Evolutionary conservation across 257 asterid genomes (phyloP).

Genomic region (Galeopsis tetrahit): DNA sequence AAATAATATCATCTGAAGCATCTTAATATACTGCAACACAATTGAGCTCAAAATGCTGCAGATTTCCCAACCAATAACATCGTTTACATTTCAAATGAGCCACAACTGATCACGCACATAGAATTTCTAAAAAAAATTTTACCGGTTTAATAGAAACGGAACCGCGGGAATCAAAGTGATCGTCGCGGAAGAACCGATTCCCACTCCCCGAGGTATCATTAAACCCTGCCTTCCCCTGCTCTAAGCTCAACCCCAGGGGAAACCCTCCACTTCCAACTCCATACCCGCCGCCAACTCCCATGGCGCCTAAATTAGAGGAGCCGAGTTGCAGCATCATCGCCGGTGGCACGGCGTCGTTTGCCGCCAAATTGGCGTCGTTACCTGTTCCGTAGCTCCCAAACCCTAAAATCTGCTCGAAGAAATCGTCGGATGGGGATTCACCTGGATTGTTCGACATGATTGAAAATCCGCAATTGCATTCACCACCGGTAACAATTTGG

Average conservation of each 20-base stretch:
- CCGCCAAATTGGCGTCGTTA: conserved; percentile 58
- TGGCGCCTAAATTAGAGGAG: conserved; percentile 61
- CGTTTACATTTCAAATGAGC: conserved; percentile 19
- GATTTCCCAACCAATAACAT: conserved; percentile 1
- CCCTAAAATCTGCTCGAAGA: conserved; percentile 84
- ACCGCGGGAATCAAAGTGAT: conserved; percentile 61
- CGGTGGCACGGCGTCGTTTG: conserved; percentile 46
- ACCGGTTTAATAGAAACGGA: conserved; percentile 68
- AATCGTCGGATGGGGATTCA: conserved; percentile 84
- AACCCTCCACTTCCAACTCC: conserved; percentile 59
- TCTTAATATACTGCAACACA: background rate
- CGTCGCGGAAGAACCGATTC: conserved; percentile 64
- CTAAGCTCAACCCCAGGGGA: conserved; percentile 94
- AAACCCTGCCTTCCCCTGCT: conserved; percentile 76
- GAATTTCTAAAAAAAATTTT: conserved; percentile 3
- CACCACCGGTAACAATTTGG: conserved; percentile 19
- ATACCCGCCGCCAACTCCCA: conserved; percentile 55
- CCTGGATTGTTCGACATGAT: conserved; percentile 79
- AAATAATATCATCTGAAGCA: background rate
- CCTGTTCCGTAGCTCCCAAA: conserved; percentile 62
- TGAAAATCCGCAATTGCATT: conserved; percentile 28
- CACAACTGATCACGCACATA: conserved; percentile 1
- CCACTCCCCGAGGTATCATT: conserved; percentile 66
- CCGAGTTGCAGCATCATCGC: conserved; percentile 70
- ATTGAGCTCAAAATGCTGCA: conserved; percentile 4